phyloP scores from a whole-genome alignment of 768 basidiomycete genomes.

The Epithele typhae region DNA sequence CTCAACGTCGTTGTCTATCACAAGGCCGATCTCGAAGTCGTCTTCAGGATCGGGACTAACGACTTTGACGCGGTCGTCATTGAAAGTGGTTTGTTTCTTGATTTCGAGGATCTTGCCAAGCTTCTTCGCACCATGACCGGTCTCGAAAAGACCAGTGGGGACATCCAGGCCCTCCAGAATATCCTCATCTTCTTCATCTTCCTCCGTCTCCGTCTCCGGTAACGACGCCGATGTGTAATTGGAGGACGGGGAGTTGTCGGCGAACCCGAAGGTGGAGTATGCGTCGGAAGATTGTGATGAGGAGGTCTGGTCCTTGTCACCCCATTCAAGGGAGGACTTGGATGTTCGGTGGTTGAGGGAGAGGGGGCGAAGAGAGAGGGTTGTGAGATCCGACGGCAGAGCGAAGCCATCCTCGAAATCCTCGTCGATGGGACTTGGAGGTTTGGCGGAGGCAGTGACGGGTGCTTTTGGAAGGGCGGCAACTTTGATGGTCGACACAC shows the following conservation, averaged over 20 bases:
- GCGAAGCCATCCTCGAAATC: slow-evolving; percentile 84
- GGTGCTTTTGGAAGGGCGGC: slow-evolving; percentile 39
- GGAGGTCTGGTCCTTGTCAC: slow-evolving; percentile 76
- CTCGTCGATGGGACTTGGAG: slow-evolving; percentile 54
- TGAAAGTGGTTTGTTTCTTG: slow-evolving; percentile 53
- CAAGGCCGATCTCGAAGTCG: slow-evolving; percentile 81
- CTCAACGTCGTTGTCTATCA: slow-evolving; percentile 79
- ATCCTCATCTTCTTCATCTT: slow-evolving; percentile 55
- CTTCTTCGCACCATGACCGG: slow-evolving; percentile 52
- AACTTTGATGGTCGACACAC: slow-evolving; percentile 80
- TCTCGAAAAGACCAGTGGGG: slow-evolving; percentile 71
- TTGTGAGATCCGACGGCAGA: slow-evolving; percentile 75
- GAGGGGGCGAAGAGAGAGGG: slow-evolving; percentile 75
- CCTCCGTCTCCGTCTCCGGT: slow-evolving; percentile 69
- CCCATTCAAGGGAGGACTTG: slow-evolving; percentile 83
- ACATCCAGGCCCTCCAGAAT: slow-evolving; percentile 80
- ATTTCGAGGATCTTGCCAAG: slow-evolving; percentile 47
- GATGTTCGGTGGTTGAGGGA: slow-evolving; percentile 74
- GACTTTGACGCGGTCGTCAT: slow-evolving; percentile 47
- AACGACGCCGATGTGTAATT: slow-evolving; percentile 63
- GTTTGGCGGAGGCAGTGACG: slow-evolving; percentile 20
- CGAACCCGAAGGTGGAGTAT: slow-evolving; percentile 75
- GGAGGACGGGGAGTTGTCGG: slow-evolving; percentile 43
- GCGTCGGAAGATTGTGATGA: slow-evolving; percentile 78
- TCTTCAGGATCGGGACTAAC: slow-evolving; percentile 69